Conservation (phyloP, 441 rosid genomes). For the Syzygium malaccense region DNA sequence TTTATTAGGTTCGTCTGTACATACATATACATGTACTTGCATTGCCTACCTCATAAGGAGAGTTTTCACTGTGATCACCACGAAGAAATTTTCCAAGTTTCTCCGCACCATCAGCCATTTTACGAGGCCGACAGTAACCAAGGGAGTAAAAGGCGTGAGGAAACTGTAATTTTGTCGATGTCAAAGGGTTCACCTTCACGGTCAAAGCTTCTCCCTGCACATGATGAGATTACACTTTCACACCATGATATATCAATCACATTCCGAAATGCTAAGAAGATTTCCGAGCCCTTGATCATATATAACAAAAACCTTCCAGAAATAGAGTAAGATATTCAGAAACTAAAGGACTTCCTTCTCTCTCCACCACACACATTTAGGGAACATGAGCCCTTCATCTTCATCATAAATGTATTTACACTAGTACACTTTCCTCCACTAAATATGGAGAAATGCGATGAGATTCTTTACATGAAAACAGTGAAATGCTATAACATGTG, state of each 20-base stretch:
- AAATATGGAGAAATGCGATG: no score
- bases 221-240: neutral
- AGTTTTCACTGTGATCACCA: conserved; percentile 9
- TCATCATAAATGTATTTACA: no score
- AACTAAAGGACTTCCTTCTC: no score
- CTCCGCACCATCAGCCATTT: conserved; percentile 1
- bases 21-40: neutral
- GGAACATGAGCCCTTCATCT: no score
- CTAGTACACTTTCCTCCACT: no score
- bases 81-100: conserved; percentile 5
- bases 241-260: neutral
- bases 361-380: no score
- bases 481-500: no score
- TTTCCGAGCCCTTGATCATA: no score
- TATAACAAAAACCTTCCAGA: no score
- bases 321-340: no score
- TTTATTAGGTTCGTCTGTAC: neutral
- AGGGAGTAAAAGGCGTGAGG: conserved; percentile 7
- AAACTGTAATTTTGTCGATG: conserved; percentile 6
- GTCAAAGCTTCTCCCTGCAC: conserved; percentile 3
- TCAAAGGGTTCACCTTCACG: conserved; percentile 5
- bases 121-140: neutral
- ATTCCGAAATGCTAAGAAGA: neutral
- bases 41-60: neutral
- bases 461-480: no score